A percentile compares a stretch with the other conserved stretches of the same genome.
Evolutionary conservation across 345 rosid genomes (phyloP).

Genomic region (Heritiera littoralis): DNA sequence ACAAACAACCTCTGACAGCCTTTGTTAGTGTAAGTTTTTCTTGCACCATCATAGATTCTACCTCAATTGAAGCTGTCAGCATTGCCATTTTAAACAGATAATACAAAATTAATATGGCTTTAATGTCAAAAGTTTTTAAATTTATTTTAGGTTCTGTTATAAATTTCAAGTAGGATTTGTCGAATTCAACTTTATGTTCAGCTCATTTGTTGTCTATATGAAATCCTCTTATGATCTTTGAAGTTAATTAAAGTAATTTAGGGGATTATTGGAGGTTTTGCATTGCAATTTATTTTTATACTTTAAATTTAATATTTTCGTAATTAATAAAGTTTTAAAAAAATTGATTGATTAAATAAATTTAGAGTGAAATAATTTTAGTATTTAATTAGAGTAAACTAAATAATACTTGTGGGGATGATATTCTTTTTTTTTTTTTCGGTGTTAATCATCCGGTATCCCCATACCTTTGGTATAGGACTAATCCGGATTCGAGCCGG

Average conservation of each 20-base stretch:
- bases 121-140: neutral
- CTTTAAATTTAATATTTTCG: too few species aligned
- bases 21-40: neutral
- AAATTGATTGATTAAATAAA: too few species aligned
- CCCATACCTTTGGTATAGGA: too few species aligned
- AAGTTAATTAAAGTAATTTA: neutral
- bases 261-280: neutral
- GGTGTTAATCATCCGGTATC: too few species aligned
- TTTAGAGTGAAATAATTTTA: too few species aligned
- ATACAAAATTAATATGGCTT: neutral
- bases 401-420: too few species aligned
- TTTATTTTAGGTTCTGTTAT: neutral
- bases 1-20: neutral
- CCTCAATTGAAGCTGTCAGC: neutral
- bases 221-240: neutral
- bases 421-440: too few species aligned
- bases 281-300: too few species aligned
- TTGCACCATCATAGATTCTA: neutral
- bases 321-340: too few species aligned
- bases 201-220: neutral
- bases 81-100: neutral
- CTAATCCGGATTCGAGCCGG: too few species aligned
- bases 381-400: too few species aligned
- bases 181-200: neutral
- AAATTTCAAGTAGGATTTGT: neutral